A percentile compares a stretch with the other conserved stretches of the same genome.
phyloP scores from a whole-genome alignment of 176 grass and related monocot genomes.

The Eremochloa ophiuroides region DNA sequence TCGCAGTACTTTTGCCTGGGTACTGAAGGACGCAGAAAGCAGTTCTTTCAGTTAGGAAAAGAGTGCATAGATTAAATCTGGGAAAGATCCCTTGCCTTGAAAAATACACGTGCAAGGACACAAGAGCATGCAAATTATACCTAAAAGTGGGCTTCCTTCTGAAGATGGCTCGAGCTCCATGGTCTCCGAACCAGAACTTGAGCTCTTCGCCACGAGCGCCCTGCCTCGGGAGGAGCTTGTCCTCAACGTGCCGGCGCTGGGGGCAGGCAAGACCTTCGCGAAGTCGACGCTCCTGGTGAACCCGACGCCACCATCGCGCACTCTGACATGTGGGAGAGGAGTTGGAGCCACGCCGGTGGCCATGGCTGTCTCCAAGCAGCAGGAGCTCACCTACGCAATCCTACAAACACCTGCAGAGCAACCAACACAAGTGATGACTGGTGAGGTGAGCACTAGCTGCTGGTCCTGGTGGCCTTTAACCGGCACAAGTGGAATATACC shows the following conservation, averaged over 20 bases:
- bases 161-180: slow-evolving; percentile 89
- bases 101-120: background rate
- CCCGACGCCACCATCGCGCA: slow-evolving; percentile 48
- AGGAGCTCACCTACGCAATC: slow-evolving; percentile 28
- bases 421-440: background rate
- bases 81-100: background rate
- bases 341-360: slow-evolving; percentile 59
- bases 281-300: slow-evolving; percentile 82
- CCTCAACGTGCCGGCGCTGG: slow-evolving; percentile 18
- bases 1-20: slow-evolving; percentile 97
- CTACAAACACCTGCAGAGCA: slow-evolving; percentile 45
- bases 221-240: slow-evolving; percentile 31
- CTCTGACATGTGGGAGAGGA: slow-evolving; percentile 58
- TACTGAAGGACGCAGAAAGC: slow-evolving; percentile 44
- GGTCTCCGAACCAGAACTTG: slow-evolving; percentile 76
- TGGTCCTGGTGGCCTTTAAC: background rate
- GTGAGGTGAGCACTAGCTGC: background rate
- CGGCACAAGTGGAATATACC: slow-evolving; percentile 38
- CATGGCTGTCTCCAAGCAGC: slow-evolving; percentile 31
- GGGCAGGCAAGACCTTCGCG: slow-evolving; percentile 53
- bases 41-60: background rate
- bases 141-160: slow-evolving; percentile 93
- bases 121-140: slow-evolving; percentile 32
- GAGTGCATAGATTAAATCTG: background rate
- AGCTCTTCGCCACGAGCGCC: slow-evolving; percentile 51